Conservation (phyloP, 345 rosid species). For the Eucalyptus marginata region DNA sequence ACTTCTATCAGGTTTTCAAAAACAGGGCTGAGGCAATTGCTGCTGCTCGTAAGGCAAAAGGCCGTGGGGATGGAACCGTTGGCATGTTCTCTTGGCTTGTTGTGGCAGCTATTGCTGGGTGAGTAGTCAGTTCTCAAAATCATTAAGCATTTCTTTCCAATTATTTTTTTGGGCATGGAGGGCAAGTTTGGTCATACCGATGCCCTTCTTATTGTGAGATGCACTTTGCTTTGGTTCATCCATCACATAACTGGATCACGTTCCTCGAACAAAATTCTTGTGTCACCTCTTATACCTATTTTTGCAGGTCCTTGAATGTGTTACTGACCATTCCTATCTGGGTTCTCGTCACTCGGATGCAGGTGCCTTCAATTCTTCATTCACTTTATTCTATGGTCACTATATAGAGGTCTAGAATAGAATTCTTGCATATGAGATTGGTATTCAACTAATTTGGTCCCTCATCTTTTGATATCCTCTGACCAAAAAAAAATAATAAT, state of each 20-base stretch:
- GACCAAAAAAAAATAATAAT: no score
- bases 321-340: constrained; percentile 51
- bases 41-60: constrained; percentile 25
- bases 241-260: not conserved
- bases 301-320: constrained; percentile 57
- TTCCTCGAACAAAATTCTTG: not conserved
- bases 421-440: not conserved
- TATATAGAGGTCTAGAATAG: not conserved
- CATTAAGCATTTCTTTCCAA: not conserved
- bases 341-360: constrained; percentile 73
- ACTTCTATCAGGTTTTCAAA: constrained; percentile 56
- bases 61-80: constrained; percentile 40
- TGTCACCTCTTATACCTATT: not conserved
- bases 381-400: not conserved
- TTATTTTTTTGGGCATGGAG: not conserved
- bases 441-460: not conserved
- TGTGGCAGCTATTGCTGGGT: constrained; percentile 67
- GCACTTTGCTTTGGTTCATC: not conserved
- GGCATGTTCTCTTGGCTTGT: constrained; percentile 65
- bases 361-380: constrained; percentile 15
- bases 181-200: not conserved
- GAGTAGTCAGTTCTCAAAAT: not conserved
- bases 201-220: not conserved
- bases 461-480: not conserved
- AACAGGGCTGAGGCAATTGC: constrained; percentile 55